Evolutionary conservation across 306 rosid genomes (phyloP), one percentile per base, ranked within the genome.

Genomic region (Chamaecrista fasciculata): DNA sequence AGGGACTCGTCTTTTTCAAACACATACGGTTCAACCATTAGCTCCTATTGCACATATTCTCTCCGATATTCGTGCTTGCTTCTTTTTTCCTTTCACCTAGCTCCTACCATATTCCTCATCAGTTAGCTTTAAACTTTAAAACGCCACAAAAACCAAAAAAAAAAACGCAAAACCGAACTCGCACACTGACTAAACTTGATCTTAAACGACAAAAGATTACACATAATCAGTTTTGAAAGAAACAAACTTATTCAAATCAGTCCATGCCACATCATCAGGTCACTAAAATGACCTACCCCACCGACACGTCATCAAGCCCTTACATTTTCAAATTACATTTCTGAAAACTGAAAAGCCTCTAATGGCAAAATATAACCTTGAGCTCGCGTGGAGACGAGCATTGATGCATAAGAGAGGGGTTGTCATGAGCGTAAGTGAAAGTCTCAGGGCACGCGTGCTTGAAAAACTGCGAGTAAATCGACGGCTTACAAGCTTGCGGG

Each of bases 321-420:
- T 34, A 14, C 15, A 4, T 1, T 7, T 6, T 29, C 5, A 29
- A 5, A 2, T 29, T 29, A 29, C 34, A 29, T 5, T 29, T 5
- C 34, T 29, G 5, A 33, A 33, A 8, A n/a, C 23, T 23, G n/a
- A n/a, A n/a, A n/a, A 2, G 4, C n/a, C 1, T 8, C 73, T 65
- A 91, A 43, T 88, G 99, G 72, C 99, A 94, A 70, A 94, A 94
- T 62, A 94, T 94, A 66, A 94, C 84, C 85, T 94, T 91, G 11
- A 94, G 90, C 83, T 94, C 99, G 1, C 86, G 89, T 0, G 97
- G 97, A 8, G 96, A 86, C 4, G 99, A 86, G 67, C 99, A 94
- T 82, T 91, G 79, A 44, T 94, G 99, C 87, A 76, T 85, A 5
- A 94, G 83, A 0, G 97, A 74, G 4, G 97, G 99, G 5, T 48